phyloP scores from a whole-genome alignment of 2,329 filamentous ascomycete species.

The Colletotrichum karsti region DNA sequence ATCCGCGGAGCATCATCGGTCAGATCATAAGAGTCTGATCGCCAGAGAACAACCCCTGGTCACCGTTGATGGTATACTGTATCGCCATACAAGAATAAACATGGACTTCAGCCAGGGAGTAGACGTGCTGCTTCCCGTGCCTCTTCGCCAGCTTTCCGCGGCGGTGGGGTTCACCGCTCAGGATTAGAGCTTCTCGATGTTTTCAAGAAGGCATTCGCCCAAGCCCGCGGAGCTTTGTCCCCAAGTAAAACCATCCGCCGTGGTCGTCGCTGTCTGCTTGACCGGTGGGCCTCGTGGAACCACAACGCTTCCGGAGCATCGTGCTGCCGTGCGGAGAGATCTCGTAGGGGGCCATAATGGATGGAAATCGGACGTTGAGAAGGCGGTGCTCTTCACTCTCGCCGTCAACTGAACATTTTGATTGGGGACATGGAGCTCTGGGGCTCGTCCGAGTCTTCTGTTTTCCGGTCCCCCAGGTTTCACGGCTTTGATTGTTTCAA shows the following conservation, averaged over 20 bases:
- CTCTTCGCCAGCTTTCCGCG: not conserved
- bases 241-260: not conserved
- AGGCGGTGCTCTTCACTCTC: not conserved
- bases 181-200: not conserved
- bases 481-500: constrained; percentile 6
- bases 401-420: not conserved
- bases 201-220: not conserved
- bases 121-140: not conserved
- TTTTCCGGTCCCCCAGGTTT: not conserved
- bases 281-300: not conserved
- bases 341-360: not conserved
- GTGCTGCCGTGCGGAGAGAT: not conserved
- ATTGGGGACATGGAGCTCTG: not conserved
- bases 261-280: not conserved
- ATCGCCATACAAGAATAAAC: not conserved
- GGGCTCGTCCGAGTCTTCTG: not conserved
- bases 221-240: not conserved
- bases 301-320: not conserved
- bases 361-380: not conserved
- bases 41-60: not conserved
- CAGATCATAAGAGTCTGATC: not conserved
- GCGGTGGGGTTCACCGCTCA: not conserved
- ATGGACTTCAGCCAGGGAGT: not conserved
- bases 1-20: not conserved
- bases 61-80: not conserved